Base-by-base conservation (phyloP, 176 grass and related monocot genomes). In the Aegilops umbellulata region DNA sequence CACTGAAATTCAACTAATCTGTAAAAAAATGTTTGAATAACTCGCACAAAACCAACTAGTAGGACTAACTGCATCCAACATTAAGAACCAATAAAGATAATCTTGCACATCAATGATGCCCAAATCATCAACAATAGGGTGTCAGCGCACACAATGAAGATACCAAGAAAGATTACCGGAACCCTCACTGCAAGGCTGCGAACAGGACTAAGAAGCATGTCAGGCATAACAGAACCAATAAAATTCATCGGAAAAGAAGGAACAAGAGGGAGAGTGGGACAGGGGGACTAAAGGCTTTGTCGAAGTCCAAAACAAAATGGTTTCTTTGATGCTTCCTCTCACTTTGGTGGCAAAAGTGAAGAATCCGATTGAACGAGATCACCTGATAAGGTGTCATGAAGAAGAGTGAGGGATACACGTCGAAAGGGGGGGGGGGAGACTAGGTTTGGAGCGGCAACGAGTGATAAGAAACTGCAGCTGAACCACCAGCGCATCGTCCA, bases 181-280 rank as follows among this genome's bases (percentile, higher is more conserved):
- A 94, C 60, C 63, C 62, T 84, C 42, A 60, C 89, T 79, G 87
- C 84, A 4, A 90, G 62, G 19, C 92, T 94, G 63, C 15, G 87
- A 78, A 81, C 51, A 63, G 85, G 34, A 86, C 42, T 24, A 84
- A 83, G 69, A 67, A 62, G 23, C 26, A 80, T 80, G 42, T 77
- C 35, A 80, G 17, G 14, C 22, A 26, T 53, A 31, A 77, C 38
- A 1, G 69, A 36, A 49, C 30, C 24, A 44, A 58, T 13, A 30
- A 55, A 69, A 25, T 1, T 38, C 38, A 44, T 34, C 10, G 6
- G 24, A 41, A 22, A 22, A 61, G 64, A 36, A 64, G 25, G 10
- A 14, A 14, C 10, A 12, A 3, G 3, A 47, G 70, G 29, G 41
- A 27, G 39, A 24, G 42, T 1, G 8, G 19, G 15, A 10, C 4